These are phyloP conservation scores for Coemansia sp. DNA, from an alignment of 192 early-diverging fungal species.

Conservation along the genomic window DNA sequence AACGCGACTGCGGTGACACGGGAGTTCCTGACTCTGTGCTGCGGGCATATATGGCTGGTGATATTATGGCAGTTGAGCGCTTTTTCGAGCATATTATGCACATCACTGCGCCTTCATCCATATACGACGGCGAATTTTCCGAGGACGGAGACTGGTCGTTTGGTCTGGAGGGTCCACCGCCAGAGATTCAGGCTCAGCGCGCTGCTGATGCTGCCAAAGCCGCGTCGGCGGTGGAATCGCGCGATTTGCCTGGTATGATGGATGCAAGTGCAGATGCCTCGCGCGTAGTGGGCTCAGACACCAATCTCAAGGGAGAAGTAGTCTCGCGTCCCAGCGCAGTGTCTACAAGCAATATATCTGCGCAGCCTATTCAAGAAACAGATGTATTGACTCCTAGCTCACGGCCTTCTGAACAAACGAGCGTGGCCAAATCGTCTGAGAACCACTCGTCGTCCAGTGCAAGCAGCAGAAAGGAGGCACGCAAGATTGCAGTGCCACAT, in stretches of 20 bases:
- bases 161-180: constrained; percentile 43
- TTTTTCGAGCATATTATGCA: constrained; percentile 52
- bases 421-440: no score
- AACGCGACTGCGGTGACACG: constrained; percentile 28
- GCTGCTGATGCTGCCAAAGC: not conserved
- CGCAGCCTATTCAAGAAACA: no score
- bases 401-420: no score
- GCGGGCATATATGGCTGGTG: constrained; percentile 45
- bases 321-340: no score
- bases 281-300: constrained; percentile 3
- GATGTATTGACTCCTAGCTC: no score
- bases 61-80: constrained; percentile 43
- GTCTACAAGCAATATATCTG: no score
- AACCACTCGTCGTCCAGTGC: not conserved
- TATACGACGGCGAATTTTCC: constrained; percentile 34
- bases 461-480: constrained; percentile 2
- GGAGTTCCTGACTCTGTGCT: constrained; percentile 49
- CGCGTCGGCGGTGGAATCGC: constrained; percentile 9
- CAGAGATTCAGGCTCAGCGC: constrained; percentile 24
- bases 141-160: constrained; percentile 53
- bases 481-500: constrained; percentile 27
- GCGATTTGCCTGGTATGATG: constrained; percentile 34
- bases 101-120: constrained; percentile 33
- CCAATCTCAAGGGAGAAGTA: not conserved
- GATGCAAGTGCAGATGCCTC: constrained; percentile 38